These are phyloP conservation scores for Aspergillus sp. DNA, from an alignment of 2,329 filamentous ascomycete species.

Conservation along the genomic window DNA sequence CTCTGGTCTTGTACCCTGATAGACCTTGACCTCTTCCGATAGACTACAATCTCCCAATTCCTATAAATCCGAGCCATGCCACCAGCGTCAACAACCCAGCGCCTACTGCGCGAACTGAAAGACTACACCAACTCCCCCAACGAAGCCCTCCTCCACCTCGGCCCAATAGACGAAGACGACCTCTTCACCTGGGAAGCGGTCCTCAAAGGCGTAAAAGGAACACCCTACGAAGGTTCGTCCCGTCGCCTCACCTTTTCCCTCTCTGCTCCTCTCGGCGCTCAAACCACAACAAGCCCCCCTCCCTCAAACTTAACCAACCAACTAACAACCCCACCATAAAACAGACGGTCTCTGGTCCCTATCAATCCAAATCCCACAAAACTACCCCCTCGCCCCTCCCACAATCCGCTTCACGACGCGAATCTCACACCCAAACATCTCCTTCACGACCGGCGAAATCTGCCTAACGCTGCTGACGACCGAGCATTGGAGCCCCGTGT, in stretches of 20 bases:
- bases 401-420: slow-evolving; percentile 77
- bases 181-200: slow-evolving; percentile 62
- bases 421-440: slow-evolving; percentile 81
- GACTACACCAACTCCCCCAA: slow-evolving; percentile 58
- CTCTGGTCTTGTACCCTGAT: not conserved
- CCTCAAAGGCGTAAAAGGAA: slow-evolving; percentile 58
- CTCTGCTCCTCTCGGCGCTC: not conserved
- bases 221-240: slow-evolving; percentile 59
- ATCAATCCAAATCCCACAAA: slow-evolving; percentile 69
- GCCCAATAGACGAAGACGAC: slow-evolving; percentile 57
- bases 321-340: not conserved
- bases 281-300: no score
- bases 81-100: slow-evolving; percentile 51
- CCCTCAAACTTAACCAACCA: not conserved
- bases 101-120: slow-evolving; percentile 62
- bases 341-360: slow-evolving; percentile 79
- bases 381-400: slow-evolving; percentile 78
- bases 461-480: slow-evolving; percentile 81
- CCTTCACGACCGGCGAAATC: slow-evolving; percentile 77
- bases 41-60: not conserved
- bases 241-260: not conserved
- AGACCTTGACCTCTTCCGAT: not conserved
- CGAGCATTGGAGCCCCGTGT: slow-evolving; percentile 78
- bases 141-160: slow-evolving; percentile 56
- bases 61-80: slow-evolving; percentile 20